phyloP scores from a whole-genome alignment of 208 protist species.

The Acanthamoeba royreba region DNA sequence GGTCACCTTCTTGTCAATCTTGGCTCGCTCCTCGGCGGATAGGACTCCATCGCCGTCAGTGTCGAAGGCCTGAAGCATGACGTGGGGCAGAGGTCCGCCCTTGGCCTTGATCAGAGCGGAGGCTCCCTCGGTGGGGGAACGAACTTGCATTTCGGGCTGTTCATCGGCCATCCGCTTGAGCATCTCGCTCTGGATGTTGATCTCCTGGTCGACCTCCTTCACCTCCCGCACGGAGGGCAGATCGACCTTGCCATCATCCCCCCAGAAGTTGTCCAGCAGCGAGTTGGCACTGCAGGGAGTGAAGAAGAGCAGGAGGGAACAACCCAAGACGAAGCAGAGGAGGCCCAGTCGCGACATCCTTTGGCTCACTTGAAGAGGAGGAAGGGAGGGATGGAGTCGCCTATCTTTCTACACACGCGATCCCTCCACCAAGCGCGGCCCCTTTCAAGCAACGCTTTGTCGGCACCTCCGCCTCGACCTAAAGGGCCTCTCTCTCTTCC shows the following conservation, averaged over 20 bases:
- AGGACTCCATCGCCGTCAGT: background rate
- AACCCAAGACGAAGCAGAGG: background rate
- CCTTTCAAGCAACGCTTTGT: no score
- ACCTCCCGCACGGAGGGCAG: background rate
- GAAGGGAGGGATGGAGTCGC: no score
- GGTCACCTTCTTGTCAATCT: slow-evolving; percentile 38
- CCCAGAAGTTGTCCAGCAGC: background rate
- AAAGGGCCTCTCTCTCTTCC: no score
- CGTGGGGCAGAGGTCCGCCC: background rate
- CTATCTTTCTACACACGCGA: no score
- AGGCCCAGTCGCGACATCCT: background rate
- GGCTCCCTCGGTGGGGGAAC: background rate
- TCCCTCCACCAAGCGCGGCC: no score
- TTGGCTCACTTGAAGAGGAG: background rate
- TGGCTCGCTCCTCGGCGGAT: background rate
- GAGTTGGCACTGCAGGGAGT: background rate
- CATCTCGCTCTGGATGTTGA: background rate
- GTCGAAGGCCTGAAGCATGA: slow-evolving; percentile 42
- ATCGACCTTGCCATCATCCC: background rate
- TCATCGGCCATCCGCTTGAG: background rate
- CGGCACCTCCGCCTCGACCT: no score
- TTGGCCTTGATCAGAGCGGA: background rate
- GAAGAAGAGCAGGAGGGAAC: background rate
- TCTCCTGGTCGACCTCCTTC: background rate
- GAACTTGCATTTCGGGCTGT: background rate